These are phyloP conservation scores for Coniosporium apollinis DNA, from an alignment of 495 filamentous ascomycete species.

Conservation along the genomic window DNA sequence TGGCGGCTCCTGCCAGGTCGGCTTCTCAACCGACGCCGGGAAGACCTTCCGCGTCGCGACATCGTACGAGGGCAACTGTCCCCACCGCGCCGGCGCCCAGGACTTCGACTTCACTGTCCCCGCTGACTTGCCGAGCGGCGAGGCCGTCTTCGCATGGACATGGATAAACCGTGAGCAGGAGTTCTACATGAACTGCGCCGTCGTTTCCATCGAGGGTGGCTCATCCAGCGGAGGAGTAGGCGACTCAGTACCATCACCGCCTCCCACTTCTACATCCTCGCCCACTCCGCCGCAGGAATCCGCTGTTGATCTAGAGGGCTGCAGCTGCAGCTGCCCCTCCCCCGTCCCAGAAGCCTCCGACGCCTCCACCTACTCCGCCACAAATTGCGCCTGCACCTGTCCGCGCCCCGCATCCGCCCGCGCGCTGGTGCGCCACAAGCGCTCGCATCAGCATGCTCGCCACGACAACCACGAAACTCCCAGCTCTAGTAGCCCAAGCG, in stretches of 20 bases:
- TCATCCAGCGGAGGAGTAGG: too few relatives aligned
- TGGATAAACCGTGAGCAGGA: slow-evolving; percentile 26
- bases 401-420: slow-evolving; percentile 1
- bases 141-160: slow-evolving; percentile 22
- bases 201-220: too few relatives aligned
- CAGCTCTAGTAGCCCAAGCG: too few relatives aligned
- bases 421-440: too few relatives aligned
- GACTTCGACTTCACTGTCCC: slow-evolving; percentile 23
- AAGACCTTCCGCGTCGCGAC: slow-evolving; percentile 21
- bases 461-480: too few relatives aligned
- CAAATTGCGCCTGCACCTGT: slow-evolving; percentile 2
- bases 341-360: too few relatives aligned
- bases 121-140: slow-evolving; percentile 17
- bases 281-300: not conserved
- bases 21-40: slow-evolving; percentile 19
- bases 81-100: slow-evolving; percentile 16
- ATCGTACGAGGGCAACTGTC: slow-evolving; percentile 23
- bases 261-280: not conserved
- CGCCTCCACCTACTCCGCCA: too few relatives aligned
- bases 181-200: slow-evolving; percentile 5
- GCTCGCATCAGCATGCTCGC: too few relatives aligned
- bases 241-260: too few relatives aligned
- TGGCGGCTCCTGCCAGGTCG: slow-evolving; percentile 23
- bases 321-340: slow-evolving; percentile 9
- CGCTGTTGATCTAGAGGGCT: slow-evolving; percentile 2